Conservation (phyloP, 345 rosid species). For the Lepidium didymum region DNA sequence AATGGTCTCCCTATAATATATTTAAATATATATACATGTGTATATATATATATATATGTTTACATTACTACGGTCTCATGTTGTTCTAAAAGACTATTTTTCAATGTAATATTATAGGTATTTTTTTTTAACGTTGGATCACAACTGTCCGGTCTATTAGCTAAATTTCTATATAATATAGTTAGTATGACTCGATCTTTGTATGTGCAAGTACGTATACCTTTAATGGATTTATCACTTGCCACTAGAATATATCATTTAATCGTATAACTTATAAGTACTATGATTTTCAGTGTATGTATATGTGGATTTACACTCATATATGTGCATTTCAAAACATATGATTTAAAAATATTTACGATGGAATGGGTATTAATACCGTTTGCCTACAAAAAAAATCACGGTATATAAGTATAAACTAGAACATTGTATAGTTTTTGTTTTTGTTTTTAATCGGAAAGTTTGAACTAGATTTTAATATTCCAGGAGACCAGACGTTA, state of each 20-base stretch:
- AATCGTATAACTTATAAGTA: not conserved
- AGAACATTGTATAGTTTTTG: not conserved
- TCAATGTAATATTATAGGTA: not conserved
- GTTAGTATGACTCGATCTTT: too few species aligned
- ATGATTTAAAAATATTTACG: not conserved
- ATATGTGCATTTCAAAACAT: not conserved
- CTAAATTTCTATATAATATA: too few species aligned
- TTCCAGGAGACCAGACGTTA: too few species aligned
- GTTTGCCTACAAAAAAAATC: not conserved
- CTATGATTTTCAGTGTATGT: not conserved
- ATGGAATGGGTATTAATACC: not conserved
- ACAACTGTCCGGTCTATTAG: too few species aligned
- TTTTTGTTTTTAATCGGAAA: too few species aligned
- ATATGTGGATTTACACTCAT: not conserved
- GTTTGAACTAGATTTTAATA: too few species aligned
- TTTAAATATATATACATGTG: not conserved
- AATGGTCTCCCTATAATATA: not conserved
- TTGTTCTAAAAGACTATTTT: constrained; percentile 5
- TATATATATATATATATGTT: not conserved
- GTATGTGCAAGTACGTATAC: too few species aligned
- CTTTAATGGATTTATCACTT: too few species aligned
- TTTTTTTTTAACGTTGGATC: too few species aligned
- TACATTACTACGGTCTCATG: not conserved
- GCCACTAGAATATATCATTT: too few species aligned
- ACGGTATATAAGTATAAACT: not conserved